Percentiles rank a stretch among this genome's conserved stretches.
Conservation (phyloP, 83 land plant species). For the Thuja plicata region DNA sequence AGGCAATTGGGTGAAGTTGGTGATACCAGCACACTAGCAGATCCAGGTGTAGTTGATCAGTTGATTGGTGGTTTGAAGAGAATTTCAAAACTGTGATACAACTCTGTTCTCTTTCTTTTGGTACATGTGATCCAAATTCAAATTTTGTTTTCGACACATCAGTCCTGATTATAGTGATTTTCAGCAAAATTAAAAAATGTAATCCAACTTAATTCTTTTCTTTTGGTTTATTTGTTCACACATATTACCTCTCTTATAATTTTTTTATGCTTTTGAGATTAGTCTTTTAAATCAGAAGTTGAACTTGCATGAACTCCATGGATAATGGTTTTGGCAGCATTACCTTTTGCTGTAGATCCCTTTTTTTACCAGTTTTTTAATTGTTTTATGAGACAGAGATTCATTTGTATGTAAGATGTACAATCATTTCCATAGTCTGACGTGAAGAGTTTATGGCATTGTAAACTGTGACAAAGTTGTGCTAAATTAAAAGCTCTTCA, state of each 20-base stretch:
- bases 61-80: conserved; percentile 54
- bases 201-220: background rate
- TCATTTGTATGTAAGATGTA: background rate
- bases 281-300: background rate
- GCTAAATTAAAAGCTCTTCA: background rate
- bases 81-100: background rate
- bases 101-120: too few species aligned
- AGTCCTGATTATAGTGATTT: background rate
- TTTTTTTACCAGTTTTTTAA: background rate
- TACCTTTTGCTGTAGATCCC: background rate
- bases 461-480: background rate
- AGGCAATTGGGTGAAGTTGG: conserved; percentile 86
- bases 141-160: background rate
- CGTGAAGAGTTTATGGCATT: background rate
- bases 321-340: background rate
- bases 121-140: too few species aligned
- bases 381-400: background rate
- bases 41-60: conserved; percentile 86
- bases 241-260: background rate
- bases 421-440: background rate
- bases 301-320: background rate
- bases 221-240: background rate
- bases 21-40: conserved; percentile 97
- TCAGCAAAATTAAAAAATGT: background rate
- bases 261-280: background rate